Evolutionary conservation across 495 filamentous ascomycete species (phyloP).

Genomic region (Neurospora discreta): DNA sequence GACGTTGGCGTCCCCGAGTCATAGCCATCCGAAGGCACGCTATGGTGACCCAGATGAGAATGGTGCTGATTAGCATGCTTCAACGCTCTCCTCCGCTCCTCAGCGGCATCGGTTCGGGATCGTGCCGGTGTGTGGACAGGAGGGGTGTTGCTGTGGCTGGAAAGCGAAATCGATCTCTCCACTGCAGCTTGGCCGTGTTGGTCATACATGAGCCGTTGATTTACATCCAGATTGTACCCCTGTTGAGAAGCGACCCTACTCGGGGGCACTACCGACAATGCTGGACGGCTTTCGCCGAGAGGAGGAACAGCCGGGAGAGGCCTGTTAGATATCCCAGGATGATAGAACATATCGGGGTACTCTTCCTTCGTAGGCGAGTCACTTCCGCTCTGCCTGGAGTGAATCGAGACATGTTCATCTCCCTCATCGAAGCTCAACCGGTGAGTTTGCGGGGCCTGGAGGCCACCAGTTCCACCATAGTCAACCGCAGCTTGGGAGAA

Average conservation of each 20-base stretch:
- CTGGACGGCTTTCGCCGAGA: conserved; percentile 22
- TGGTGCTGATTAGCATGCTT: conserved; percentile 48
- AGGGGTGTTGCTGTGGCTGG: conserved; percentile 69
- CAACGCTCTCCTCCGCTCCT: conserved; percentile 42
- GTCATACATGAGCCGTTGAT: conserved; percentile 23
- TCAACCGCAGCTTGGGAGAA: conserved; percentile 44
- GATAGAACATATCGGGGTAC: conserved; percentile 86
- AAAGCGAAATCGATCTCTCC: conserved; percentile 77
- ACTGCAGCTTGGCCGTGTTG: conserved; percentile 40
- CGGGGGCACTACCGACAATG: conserved; percentile 24
- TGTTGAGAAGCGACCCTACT: conserved; percentile 24
- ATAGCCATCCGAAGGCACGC: conserved; percentile 36
- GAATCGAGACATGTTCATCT: conserved; percentile 56
- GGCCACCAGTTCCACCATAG: conserved; percentile 73
- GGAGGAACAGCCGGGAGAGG: conserved; percentile 75
- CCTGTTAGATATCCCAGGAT: conserved; percentile 61
- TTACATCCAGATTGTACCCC: conserved; percentile 28
- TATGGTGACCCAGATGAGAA: conserved; percentile 33
- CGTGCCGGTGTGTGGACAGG: conserved; percentile 70
- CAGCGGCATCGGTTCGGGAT: conserved; percentile 89
- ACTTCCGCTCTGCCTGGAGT: conserved; percentile 41
- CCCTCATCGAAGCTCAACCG: conserved; percentile 89
- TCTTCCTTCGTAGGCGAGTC: conserved; percentile 51
- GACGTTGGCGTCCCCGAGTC: conserved; percentile 41
- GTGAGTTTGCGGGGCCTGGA: conserved; percentile 58